Conservation (phyloP, 2,329 filamentous ascomycete genomes). For the Nemania bipapillata region DNA sequence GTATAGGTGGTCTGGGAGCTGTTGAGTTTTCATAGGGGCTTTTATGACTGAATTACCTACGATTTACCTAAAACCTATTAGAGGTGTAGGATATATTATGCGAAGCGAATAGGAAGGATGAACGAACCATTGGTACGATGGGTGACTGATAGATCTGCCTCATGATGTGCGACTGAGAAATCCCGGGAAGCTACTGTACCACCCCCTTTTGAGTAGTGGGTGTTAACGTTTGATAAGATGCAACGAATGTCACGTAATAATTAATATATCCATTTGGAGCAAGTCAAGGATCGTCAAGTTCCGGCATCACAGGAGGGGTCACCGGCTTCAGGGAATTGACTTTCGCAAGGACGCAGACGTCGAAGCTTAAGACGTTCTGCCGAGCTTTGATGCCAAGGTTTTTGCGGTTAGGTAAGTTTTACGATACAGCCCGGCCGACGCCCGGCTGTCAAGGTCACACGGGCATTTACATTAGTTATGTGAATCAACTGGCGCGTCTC, state of each 20-base stretch:
- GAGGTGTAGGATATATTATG: too few species aligned
- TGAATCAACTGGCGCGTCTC: slow-evolving; percentile 8
- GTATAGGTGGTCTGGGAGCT: too few species aligned
- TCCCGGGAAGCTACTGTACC: neutral
- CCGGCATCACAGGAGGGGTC: neutral
- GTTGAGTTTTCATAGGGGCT: too few species aligned
- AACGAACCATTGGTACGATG: too few species aligned
- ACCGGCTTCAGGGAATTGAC: neutral
- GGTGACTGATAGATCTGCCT: too few species aligned
- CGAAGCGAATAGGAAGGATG: too few species aligned
- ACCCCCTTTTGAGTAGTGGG: neutral
- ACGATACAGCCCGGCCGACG: slow-evolving; percentile 7
- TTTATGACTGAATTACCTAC: too few species aligned
- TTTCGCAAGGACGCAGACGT: neutral
- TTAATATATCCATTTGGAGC: neutral
- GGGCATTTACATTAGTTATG: neutral
- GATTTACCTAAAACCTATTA: too few species aligned
- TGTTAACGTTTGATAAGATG: neutral
- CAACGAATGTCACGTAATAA: neutral
- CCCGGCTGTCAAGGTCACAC: slow-evolving; percentile 18
- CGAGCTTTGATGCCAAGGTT: slow-evolving; percentile 1
- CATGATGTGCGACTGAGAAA: too few species aligned
- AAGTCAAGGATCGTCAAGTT: neutral
- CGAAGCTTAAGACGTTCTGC: slow-evolving; percentile 6
- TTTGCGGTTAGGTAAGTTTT: slow-evolving; percentile 31